phyloP scores from a whole-genome alignment of 495 filamentous ascomycete species.

The Trichoderma reesei region DNA sequence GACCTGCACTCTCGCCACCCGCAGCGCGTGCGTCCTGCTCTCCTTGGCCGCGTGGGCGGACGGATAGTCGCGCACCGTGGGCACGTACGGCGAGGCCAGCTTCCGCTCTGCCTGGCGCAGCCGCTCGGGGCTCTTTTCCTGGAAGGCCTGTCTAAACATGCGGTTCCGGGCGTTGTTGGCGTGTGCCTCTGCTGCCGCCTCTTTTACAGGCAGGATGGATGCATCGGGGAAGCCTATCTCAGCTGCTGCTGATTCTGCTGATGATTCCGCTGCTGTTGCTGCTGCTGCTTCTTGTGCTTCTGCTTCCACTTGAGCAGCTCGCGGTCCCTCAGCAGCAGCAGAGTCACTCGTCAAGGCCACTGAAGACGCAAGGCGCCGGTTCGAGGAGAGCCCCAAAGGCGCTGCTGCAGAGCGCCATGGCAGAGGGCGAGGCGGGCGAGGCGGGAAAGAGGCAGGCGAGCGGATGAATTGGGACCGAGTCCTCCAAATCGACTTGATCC shows the following conservation, averaged over 20 bases:
- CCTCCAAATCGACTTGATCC: constrained; percentile 19
- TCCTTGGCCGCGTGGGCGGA: not conserved
- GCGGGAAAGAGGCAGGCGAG: not conserved
- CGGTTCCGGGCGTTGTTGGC: constrained; percentile 5
- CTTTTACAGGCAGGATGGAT: not conserved
- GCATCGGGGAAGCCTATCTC: not conserved
- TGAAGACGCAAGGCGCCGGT: not conserved
- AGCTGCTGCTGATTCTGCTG: not conserved
- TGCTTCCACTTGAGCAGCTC: no score
- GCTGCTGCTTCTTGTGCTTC: no score
- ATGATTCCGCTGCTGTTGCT: no score
- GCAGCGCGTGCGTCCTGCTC: not conserved
- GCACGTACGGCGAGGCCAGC: constrained; percentile 1
- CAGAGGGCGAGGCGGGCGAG: not conserved
- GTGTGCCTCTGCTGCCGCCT: no score
- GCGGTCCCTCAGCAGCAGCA: not conserved
- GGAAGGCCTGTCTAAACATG: constrained; percentile 1
- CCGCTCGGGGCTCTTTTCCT: not conserved
- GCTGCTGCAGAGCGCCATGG: not conserved
- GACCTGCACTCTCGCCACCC: constrained; percentile 4
- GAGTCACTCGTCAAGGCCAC: not conserved
- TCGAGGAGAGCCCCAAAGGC: not conserved
- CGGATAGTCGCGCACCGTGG: constrained; percentile 7
- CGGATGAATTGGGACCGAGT: constrained; percentile 14
- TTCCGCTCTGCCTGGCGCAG: not conserved